These are phyloP conservation scores for Fusarium fujikuroi DNA, from an alignment of 2,329 filamentous ascomycete genomes.

Conservation along the genomic window DNA sequence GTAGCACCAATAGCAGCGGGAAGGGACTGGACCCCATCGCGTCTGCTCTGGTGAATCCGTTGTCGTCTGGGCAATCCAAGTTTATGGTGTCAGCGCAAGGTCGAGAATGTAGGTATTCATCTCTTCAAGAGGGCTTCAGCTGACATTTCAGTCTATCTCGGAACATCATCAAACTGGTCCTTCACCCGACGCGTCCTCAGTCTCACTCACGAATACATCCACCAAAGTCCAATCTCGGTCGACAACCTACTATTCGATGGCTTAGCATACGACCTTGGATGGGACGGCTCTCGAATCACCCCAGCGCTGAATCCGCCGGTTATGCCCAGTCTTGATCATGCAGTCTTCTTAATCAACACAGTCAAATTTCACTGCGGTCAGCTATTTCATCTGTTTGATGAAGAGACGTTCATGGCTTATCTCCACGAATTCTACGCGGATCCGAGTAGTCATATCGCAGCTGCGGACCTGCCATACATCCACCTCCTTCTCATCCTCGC, in stretches of 20 bases:
- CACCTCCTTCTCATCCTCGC: slow-evolving; percentile 65
- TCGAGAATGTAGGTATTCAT: slow-evolving; percentile 51
- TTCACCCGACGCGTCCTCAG: slow-evolving; percentile 62
- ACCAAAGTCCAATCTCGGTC: slow-evolving; percentile 55
- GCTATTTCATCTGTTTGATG: slow-evolving; percentile 65
- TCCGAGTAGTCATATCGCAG: slow-evolving; percentile 20
- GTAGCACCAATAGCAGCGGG: slow-evolving; percentile 16
- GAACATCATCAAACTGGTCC: slow-evolving; percentile 67
- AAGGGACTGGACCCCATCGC: slow-evolving; percentile 44
- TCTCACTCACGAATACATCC: slow-evolving; percentile 59
- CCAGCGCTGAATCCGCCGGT: slow-evolving; percentile 32
- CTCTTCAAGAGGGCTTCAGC: accelerated
- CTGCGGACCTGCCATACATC: slow-evolving; percentile 58
- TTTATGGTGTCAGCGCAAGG: slow-evolving; percentile 56
- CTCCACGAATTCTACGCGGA: slow-evolving; percentile 46
- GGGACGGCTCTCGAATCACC: slow-evolving; percentile 55
- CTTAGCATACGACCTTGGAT: slow-evolving; percentile 61
- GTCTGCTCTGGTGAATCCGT: slow-evolving; percentile 54
- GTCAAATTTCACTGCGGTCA: slow-evolving; percentile 67
- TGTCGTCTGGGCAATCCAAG: slow-evolving; percentile 53
- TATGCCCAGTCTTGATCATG: slow-evolving; percentile 62
- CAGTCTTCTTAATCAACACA: slow-evolving; percentile 64
- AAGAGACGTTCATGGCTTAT: slow-evolving; percentile 58
- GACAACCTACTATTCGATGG: slow-evolving; percentile 62
- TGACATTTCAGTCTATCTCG: slow-evolving; percentile 58